phyloP scores from a whole-genome alignment of 163 green algal species.

The Chlorella variabilis region DNA sequence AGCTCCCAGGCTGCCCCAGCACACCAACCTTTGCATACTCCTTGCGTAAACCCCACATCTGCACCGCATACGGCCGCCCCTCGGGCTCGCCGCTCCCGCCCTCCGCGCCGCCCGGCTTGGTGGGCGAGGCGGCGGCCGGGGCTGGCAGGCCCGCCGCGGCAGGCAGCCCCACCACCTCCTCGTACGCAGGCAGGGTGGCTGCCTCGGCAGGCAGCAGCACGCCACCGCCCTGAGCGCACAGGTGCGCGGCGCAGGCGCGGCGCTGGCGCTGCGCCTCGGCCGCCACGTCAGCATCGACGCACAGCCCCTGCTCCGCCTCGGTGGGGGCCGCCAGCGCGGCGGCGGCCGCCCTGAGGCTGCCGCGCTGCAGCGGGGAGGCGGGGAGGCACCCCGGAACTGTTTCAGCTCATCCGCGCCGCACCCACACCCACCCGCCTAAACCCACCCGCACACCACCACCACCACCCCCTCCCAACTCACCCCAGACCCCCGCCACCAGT shows the following conservation, averaged over 20 bases:
- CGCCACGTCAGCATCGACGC: constrained; percentile 39
- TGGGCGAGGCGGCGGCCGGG: background rate
- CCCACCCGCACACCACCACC: too few species aligned
- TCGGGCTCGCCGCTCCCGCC: background rate
- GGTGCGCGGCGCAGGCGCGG: constrained; percentile 14
- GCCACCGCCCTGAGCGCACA: background rate
- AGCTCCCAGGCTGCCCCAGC: too few species aligned
- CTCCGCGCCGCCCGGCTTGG: background rate
- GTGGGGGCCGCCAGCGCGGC: background rate
- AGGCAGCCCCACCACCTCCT: background rate
- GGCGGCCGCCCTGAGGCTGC: background rate
- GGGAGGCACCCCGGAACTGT: too few species aligned
- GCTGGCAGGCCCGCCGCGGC: background rate
- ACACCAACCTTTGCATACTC: too few species aligned
- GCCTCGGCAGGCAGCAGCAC: background rate
- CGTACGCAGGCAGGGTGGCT: background rate
- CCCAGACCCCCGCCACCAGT: constrained; percentile 24
- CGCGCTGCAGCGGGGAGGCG: too few species aligned
- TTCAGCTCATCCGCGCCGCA: too few species aligned
- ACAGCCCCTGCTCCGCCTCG: constrained; percentile 14
- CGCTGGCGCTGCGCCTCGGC: constrained; percentile 29
- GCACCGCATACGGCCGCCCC: constrained; percentile 58
- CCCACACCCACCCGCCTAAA: too few species aligned
- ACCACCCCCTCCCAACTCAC: background rate
- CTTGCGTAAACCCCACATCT: constrained; percentile 87